Conservation (phyloP, 2,329 filamentous ascomycete genomes). For the Bipolaris cookei region DNA sequence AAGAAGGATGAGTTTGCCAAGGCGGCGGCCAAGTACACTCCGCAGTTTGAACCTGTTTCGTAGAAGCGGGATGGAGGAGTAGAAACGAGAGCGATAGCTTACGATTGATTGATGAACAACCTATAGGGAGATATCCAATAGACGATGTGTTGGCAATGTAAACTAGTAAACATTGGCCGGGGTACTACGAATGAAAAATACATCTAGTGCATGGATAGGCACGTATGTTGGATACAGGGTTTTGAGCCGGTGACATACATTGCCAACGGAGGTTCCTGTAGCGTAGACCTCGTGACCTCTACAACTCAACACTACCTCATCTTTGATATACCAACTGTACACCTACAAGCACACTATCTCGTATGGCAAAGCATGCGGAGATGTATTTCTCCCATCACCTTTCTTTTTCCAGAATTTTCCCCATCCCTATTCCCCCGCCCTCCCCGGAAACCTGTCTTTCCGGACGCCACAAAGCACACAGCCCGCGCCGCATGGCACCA, state of each 20-base stretch:
- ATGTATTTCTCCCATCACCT: not conserved
- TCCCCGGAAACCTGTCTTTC: not conserved
- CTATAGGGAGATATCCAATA: not conserved
- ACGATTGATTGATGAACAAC: not conserved
- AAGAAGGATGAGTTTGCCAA: conserved; percentile 89
- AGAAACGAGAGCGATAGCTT: not conserved
- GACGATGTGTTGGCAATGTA: not conserved
- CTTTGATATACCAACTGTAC: not conserved
- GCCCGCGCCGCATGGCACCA: not conserved
- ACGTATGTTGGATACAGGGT: not conserved
- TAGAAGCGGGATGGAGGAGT: not conserved
- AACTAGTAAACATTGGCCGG: not conserved
- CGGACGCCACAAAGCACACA: not conserved
- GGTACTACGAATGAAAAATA: not conserved
- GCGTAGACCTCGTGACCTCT: not conserved
- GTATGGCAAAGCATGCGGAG: not conserved
- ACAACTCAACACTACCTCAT: too few species aligned
- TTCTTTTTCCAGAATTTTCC: not conserved
- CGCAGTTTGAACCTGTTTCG: conserved; percentile 69
- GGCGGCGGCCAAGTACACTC: conserved; percentile 83
- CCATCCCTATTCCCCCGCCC: not conserved
- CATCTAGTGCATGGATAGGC: not conserved
- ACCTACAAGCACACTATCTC: not conserved
- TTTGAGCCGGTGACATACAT: not conserved
- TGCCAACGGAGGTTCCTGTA: not conserved